phyloP scores from a whole-genome alignment of 257 asterid genomes.

The Solanum habrochaites region DNA sequence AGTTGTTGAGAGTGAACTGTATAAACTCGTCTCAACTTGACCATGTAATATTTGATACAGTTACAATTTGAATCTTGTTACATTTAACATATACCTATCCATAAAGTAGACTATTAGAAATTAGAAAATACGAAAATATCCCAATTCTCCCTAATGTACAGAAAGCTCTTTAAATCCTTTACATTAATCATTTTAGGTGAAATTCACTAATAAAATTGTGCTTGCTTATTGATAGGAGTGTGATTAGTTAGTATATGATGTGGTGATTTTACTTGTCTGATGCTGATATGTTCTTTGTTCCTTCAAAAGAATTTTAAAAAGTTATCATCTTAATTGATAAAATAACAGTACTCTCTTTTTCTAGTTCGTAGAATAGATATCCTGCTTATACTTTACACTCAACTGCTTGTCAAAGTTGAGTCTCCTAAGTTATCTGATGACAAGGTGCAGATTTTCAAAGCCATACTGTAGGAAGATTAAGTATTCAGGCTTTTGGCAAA shows the following conservation, averaged over 20 bases:
- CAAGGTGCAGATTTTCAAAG: background rate
- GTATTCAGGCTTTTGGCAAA: background rate
- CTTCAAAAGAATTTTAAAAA: background rate
- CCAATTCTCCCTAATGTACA: background rate
- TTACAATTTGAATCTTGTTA: background rate
- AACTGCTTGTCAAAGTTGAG: background rate
- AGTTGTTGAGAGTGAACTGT: background rate
- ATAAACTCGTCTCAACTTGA: background rate
- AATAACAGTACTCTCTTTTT: background rate
- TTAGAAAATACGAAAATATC: background rate
- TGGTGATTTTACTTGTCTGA: background rate
- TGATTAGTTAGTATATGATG: background rate
- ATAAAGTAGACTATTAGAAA: background rate
- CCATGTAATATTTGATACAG: background rate
- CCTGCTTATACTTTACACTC: background rate
- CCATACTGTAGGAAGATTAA: background rate
- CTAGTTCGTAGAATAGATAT: background rate
- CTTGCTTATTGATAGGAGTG: background rate
- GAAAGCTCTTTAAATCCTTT: background rate
- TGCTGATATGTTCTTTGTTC: background rate
- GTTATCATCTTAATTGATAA: background rate
- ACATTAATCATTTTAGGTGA: background rate
- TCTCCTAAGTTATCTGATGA: background rate
- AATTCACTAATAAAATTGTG: background rate
- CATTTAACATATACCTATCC: background rate